A percentile compares a stretch with the other conserved stretches of the same genome.
Conservation (phyloP, 2,329 filamentous ascomycete species). For the Drechslerella dactyloides region DNA sequence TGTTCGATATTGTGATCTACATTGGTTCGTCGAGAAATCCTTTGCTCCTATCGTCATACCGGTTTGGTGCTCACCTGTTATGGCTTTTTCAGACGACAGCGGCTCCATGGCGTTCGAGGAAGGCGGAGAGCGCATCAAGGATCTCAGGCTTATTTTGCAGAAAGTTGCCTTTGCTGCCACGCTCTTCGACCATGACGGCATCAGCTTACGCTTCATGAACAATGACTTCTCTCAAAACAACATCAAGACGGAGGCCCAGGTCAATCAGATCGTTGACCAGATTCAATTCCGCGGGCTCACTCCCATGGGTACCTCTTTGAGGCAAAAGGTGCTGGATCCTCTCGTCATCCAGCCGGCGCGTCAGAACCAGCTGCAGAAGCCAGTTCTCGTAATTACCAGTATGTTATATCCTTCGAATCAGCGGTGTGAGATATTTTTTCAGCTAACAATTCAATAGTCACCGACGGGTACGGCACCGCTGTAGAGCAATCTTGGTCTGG, state of each 20-base stretch:
- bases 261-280: slow-evolving; percentile 65
- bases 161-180: slow-evolving; percentile 70
- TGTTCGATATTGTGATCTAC: slow-evolving; percentile 57
- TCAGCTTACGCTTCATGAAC: slow-evolving; percentile 75
- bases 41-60: background rate
- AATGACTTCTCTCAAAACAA: slow-evolving; percentile 63
- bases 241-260: slow-evolving; percentile 66
- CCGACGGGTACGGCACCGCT: slow-evolving; percentile 31
- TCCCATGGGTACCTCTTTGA: slow-evolving; percentile 69
- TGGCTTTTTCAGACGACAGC: slow-evolving; percentile 66
- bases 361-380: slow-evolving; percentile 66
- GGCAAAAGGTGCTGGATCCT: slow-evolving; percentile 69
- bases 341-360: slow-evolving; percentile 65
- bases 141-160: slow-evolving; percentile 69
- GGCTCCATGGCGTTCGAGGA: slow-evolving; percentile 74
- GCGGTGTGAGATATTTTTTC: background rate
- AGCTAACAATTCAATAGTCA: slow-evolving; percentile 24
- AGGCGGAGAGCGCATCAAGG: slow-evolving; percentile 70
- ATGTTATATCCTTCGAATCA: slow-evolving; percentile 1
- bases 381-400: slow-evolving; percentile 68
- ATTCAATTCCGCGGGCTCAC: slow-evolving; percentile 71
- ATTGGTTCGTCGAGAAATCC: slow-evolving; percentile 52
- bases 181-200: slow-evolving; percentile 73
- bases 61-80: slow-evolving; percentile 20
- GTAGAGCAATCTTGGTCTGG: background rate